Conservation (phyloP, 495 filamentous ascomycete genomes). For the Aspergillus carlsbadensis region DNA sequence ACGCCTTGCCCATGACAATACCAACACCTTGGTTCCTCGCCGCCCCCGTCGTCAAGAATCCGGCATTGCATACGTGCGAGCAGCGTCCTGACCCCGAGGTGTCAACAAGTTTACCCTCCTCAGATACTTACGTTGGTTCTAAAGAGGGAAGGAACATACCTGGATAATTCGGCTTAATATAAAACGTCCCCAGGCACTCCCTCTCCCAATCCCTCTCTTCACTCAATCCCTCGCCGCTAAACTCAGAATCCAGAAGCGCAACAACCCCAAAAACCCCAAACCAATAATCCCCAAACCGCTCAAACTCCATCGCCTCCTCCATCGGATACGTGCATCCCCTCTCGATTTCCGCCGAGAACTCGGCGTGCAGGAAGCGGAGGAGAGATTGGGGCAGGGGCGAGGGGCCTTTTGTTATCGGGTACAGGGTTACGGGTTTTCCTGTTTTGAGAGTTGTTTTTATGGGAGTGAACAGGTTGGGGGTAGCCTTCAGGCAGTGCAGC, state of each 20-base stretch:
- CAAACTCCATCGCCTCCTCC: conserved; percentile 67
- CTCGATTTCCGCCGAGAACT: conserved; percentile 87
- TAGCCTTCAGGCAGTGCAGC: conserved; percentile 52
- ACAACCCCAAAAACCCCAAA: conserved; percentile 69
- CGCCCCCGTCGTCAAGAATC: conserved; percentile 83
- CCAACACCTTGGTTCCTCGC: conserved; percentile 87
- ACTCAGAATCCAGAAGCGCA: conserved; percentile 58
- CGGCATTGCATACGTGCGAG: conserved; percentile 87
- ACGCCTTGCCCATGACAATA: conserved; percentile 84
- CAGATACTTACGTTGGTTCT: no score
- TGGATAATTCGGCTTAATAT: conserved; percentile 98
- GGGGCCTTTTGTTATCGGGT: conserved; percentile 68
- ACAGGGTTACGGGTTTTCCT: conserved; percentile 77
- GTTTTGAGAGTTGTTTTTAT: conserved; percentile 79
- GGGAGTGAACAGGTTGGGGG: conserved; percentile 57
- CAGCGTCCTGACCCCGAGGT: conserved; percentile 38
- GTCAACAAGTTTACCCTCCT: conserved; percentile 2
- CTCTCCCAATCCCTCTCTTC: conserved; percentile 72
- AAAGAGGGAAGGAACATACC: conserved; percentile 47
- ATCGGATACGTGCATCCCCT: conserved; percentile 93
- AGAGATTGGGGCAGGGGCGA: conserved; percentile 50
- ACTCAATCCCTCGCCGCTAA: conserved; percentile 23
- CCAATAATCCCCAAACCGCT: conserved; percentile 84
- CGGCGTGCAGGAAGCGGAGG: conserved; percentile 69
- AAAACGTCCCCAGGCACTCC: conserved; percentile 90